Percentiles rank a stretch among this genome's conserved stretches.
These are phyloP conservation scores for Biscogniauxia marginata DNA, from an alignment of 2,329 filamentous ascomycete genomes.

Conservation along the genomic window DNA sequence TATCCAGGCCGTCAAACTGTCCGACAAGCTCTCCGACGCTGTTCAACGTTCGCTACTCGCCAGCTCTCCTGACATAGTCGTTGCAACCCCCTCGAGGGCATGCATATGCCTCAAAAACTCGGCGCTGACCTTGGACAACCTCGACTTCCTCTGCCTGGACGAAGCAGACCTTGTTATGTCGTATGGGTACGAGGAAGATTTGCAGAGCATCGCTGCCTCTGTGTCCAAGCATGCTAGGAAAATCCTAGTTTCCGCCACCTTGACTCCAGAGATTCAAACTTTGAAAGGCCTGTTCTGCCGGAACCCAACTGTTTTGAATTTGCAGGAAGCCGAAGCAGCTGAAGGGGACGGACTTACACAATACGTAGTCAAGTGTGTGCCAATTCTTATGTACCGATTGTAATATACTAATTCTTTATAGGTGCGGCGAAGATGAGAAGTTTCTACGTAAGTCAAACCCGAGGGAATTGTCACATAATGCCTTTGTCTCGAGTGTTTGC, in stretches of 20 bases:
- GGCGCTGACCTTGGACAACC: slow-evolving; percentile 65
- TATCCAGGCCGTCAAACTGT: slow-evolving; percentile 79
- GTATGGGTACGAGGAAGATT: slow-evolving; percentile 90
- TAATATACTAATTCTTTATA: slow-evolving; percentile 31
- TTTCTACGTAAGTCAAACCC: slow-evolving; percentile 63
- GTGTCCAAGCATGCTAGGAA: slow-evolving; percentile 86
- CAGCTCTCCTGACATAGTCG: slow-evolving; percentile 82
- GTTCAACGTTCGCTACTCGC: slow-evolving; percentile 86
- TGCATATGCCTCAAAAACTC: slow-evolving; percentile 73
- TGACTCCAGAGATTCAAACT: slow-evolving; percentile 82
- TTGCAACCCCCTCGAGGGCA: slow-evolving; percentile 86
- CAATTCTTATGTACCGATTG: neutral
- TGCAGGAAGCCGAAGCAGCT: slow-evolving; percentile 78
- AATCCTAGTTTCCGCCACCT: slow-evolving; percentile 88
- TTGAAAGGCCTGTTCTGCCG: slow-evolving; percentile 84
- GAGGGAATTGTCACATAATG: neutral
- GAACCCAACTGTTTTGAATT: slow-evolving; percentile 73
- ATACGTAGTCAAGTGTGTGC: slow-evolving; percentile 72
- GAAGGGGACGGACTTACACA: slow-evolving; percentile 77
- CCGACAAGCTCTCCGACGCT: slow-evolving; percentile 83
- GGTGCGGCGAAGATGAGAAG: slow-evolving; percentile 94
- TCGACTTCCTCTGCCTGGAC: slow-evolving; percentile 83
- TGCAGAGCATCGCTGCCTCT: slow-evolving; percentile 73
- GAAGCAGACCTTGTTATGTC: slow-evolving; percentile 92
- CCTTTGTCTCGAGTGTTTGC: neutral